These are phyloP conservation scores for Knufia petricola DNA, from an alignment of 2,329 filamentous ascomycete species.

Conservation along the genomic window DNA sequence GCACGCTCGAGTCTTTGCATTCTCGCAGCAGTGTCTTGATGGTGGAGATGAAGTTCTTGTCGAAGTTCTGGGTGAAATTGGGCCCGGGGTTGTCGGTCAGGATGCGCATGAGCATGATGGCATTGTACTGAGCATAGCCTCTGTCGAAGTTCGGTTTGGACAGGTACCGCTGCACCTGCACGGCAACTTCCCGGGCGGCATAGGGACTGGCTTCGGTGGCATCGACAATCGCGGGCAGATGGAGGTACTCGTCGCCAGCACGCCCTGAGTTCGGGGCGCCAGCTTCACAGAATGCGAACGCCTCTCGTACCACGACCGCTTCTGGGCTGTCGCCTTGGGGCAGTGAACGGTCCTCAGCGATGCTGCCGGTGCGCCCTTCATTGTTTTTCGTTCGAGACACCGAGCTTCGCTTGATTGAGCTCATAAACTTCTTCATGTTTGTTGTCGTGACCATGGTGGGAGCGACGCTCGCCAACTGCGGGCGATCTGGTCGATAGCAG, in stretches of 20 bases:
- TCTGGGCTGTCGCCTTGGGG: constrained; percentile 32
- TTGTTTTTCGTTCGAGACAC: constrained; percentile 1
- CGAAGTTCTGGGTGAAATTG: constrained; percentile 83
- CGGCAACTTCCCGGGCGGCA: constrained; percentile 72
- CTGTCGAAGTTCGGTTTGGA: constrained; percentile 56
- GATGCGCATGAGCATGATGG: constrained; percentile 90
- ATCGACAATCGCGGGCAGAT: constrained; percentile 88
- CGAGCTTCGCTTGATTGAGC: constrained; percentile 7
- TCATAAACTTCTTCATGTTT: constrained; percentile 11
- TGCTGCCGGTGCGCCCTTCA: not conserved
- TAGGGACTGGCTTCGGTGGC: constrained; percentile 82
- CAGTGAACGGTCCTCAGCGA: not conserved
- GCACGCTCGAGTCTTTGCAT: constrained; percentile 63
- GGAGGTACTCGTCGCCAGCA: constrained; percentile 75
- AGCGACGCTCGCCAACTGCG: not conserved
- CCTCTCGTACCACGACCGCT: constrained; percentile 31
- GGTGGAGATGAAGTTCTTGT: constrained; percentile 70
- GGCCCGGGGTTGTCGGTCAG: constrained; percentile 82
- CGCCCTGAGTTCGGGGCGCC: constrained; percentile 45
- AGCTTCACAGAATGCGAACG: constrained; percentile 67
- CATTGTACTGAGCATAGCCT: constrained; percentile 82
- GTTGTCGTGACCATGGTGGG: constrained; percentile 6
- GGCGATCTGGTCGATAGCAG: not conserved
- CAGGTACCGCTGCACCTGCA: constrained; percentile 72
- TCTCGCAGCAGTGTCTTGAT: constrained; percentile 65